Evolutionary conservation across 768 basidiomycete species (phyloP).

Genomic region (Leccinum variicolor): DNA sequence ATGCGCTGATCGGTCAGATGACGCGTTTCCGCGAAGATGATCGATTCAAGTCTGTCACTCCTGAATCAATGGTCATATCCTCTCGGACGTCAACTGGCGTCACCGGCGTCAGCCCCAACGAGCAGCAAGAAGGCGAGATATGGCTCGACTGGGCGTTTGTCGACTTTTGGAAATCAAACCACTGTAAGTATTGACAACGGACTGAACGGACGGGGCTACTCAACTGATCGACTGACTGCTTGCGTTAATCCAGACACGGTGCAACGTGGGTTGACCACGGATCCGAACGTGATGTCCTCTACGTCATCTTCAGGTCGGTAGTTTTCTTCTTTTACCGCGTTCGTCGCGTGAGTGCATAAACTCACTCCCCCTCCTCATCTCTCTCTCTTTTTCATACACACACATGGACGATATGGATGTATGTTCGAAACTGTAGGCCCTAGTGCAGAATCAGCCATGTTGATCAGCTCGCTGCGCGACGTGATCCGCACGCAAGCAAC

Average conservation of each 20-base stretch:
- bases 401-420: background rate
- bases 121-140: constrained; percentile 75
- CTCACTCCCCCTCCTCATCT: background rate
- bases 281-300: constrained; percentile 61
- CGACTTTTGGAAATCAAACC: constrained; percentile 98
- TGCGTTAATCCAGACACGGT: constrained; percentile 48
- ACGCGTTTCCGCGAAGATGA: constrained; percentile 87
- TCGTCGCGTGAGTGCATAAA: background rate
- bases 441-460: constrained; percentile 72
- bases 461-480: constrained; percentile 81
- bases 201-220: background rate
- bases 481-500: constrained; percentile 79
- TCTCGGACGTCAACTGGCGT: constrained; percentile 33
- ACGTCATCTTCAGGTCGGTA: constrained; percentile 52
- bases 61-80: constrained; percentile 72
- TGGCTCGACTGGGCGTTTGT: constrained; percentile 99
- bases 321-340: background rate
- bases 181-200: constrained; percentile 55
- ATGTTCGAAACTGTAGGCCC: constrained; percentile 40
- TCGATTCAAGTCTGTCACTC: constrained; percentile 85
- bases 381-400: background rate
- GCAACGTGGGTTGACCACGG: constrained; percentile 67
- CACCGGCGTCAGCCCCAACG: constrained; percentile 6
- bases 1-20: constrained; percentile 85
- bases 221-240: background rate